Conservation (phyloP, 2,329 filamentous ascomycete genomes). For the Paecilomyces formosus region DNA sequence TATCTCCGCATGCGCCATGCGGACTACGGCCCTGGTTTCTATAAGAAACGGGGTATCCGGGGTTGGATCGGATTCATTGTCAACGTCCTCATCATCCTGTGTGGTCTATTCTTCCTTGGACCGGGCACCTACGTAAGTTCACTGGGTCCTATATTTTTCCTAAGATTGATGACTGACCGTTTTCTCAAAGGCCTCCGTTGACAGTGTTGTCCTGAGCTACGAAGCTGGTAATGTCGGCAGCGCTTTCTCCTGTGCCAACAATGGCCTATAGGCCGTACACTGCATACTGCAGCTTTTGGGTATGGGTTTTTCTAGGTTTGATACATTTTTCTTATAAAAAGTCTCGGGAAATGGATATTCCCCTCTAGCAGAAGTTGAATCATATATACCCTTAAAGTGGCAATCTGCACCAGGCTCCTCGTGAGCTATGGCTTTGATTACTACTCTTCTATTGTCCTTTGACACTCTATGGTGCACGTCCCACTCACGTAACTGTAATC, state of each 20-base stretch:
- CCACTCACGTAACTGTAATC: not conserved
- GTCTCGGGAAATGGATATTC: not conserved
- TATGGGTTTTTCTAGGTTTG: not conserved
- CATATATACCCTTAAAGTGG: not conserved
- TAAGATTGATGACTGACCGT: slow-evolving; percentile 4
- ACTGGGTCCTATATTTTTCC: slow-evolving; percentile 31
- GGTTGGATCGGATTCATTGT: slow-evolving; percentile 42
- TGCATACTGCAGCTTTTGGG: not conserved
- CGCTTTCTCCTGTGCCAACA: slow-evolving; percentile 64
- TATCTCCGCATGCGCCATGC: slow-evolving; percentile 38
- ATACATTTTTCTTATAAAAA: not conserved
- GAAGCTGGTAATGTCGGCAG: slow-evolving; percentile 55
- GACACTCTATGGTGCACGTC: not conserved
- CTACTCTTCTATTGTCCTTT: not conserved
- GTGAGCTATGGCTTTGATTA: not conserved
- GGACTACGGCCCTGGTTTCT: slow-evolving; percentile 34
- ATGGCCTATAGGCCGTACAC: slow-evolving; percentile 15
- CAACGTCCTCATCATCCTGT: slow-evolving; percentile 65
- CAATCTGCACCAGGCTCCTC: not conserved
- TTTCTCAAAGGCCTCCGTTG: slow-evolving; percentile 29
- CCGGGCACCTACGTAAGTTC: slow-evolving; percentile 65
- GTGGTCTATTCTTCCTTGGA: slow-evolving; percentile 73
- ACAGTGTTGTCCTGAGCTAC: slow-evolving; percentile 59
- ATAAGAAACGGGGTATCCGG: slow-evolving; percentile 31
- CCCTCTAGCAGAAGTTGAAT: not conserved